These are phyloP conservation scores for Xylariaceae sp. DNA, from an alignment of 2,329 filamentous ascomycete genomes.

Conservation along the genomic window DNA sequence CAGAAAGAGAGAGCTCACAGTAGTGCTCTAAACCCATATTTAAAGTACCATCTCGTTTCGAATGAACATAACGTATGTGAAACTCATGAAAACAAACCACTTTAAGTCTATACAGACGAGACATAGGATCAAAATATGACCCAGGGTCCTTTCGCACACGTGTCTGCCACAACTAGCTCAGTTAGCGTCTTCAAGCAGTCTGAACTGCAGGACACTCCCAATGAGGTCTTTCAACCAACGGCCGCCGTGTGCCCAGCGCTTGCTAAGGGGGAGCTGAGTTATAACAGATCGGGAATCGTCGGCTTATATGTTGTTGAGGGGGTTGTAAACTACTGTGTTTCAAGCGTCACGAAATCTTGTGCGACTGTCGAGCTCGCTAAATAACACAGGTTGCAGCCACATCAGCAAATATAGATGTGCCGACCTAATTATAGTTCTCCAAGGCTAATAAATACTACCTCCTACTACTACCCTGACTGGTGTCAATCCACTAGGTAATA, in stretches of 20 bases:
- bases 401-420: constrained; percentile 8
- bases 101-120: background rate
- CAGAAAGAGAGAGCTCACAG: background rate
- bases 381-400: constrained; percentile 8
- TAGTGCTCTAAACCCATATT: background rate
- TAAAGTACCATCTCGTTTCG: background rate
- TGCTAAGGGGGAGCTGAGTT: background rate
- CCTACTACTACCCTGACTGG: constrained; percentile 4
- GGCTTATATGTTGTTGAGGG: background rate
- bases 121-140: background rate
- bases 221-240: background rate
- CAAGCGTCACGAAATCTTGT: background rate
- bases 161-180: background rate
- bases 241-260: background rate
- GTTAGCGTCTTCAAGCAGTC: background rate
- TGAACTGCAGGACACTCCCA: background rate
- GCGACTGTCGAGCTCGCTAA: constrained; percentile 15
- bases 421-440: constrained; percentile 4
- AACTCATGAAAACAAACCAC: background rate
- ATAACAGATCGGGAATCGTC: background rate
- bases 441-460: background rate
- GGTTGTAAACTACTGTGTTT: constrained; percentile 5
- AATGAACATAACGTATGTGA: constrained; percentile 8
- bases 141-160: constrained; percentile 8
- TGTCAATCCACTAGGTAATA: constrained; percentile 3